Base-by-base conservation (phyloP, 2,329 filamentous ascomycete species). In the Pyrenochaeta sp. region DNA sequence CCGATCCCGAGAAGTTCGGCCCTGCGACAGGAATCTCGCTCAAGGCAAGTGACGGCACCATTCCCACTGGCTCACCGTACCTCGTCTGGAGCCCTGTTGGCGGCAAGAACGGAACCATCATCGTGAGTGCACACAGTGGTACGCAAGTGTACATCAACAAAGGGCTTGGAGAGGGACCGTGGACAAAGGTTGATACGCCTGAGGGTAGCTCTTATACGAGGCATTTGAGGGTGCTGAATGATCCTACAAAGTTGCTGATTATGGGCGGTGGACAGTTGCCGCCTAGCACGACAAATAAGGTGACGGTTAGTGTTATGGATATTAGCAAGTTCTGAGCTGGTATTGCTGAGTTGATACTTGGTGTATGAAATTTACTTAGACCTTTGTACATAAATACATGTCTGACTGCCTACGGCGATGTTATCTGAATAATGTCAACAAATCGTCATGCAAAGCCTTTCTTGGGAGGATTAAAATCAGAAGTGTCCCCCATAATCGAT, bases 51-150 rank as follows among this genome's bases (percentile, higher is more conserved):
- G 74, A 77, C 40, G 77, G 74, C n/a, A 75, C 72, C 0, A 58
- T 73, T 6, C 74, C 79, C 0, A 71, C 58, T 1, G 72, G 74
- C 4, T 76, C 73, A 1, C 80, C 80, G 1, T 81, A 82, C 50
- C 73, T 78, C 1, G 75, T 79, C 2, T 82, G 78, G 79, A 78
- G 72, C 5, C 66, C 75, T 0, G 72, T 72, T 13, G 68, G 69
- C 3, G 79, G 78, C 9, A 73, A 72, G 14, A 68, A 75, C 39
- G 80, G 79, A 1, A 81, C 77, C 1, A 73, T 82, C 36, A 75
- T 80, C 8, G 77, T 78, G 7, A 72, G 64, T 22, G 71, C 66
- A 10, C 72, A 74, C 7, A 73, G 65, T 4, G 52, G 67, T 13
- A 53, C 64, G 6, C 67, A 76, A 20, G 61, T 81, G 6, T 81